Percentiles rank a stretch among this genome's conserved stretches.
Evolutionary conservation across 257 asterid genomes (phyloP).

Genomic region (Coffea canephora): DNA sequence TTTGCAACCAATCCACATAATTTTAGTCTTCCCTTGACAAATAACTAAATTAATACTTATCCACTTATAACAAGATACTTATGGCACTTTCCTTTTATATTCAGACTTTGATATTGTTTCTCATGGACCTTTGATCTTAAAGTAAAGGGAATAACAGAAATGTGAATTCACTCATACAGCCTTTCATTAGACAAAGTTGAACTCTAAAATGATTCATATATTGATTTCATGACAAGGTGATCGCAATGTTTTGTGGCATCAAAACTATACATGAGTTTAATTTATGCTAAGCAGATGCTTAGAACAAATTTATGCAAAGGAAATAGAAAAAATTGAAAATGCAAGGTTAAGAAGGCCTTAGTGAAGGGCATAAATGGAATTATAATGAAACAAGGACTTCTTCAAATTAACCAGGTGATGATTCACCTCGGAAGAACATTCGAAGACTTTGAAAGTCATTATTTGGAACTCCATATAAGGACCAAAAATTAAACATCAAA

Average conservation of each 20-base stretch:
- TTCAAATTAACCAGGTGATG: neutral
- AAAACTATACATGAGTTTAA: neutral
- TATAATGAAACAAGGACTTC: neutral
- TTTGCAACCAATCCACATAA: neutral
- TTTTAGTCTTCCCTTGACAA: neutral
- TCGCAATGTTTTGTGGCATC: neutral
- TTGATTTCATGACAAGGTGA: neutral
- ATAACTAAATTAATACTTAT: neutral
- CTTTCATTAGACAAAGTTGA: neutral
- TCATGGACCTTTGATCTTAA: neutral
- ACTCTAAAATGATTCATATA: neutral
- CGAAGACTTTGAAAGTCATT: neutral
- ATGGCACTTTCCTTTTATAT: neutral
- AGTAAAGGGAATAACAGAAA: neutral
- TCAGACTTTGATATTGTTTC: neutral
- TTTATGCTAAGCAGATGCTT: neutral
- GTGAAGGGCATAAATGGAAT: neutral
- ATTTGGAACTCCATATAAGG: neutral
- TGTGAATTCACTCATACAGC: neutral
- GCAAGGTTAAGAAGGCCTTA: neutral
- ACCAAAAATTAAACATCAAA: neutral
- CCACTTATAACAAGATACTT: neutral
- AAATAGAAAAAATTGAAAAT: neutral
- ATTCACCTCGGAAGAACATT: neutral
- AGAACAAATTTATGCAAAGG: neutral